Base-by-base conservation (phyloP, 768 basidiomycete species). In the Xanthoconium stramineum region DNA sequence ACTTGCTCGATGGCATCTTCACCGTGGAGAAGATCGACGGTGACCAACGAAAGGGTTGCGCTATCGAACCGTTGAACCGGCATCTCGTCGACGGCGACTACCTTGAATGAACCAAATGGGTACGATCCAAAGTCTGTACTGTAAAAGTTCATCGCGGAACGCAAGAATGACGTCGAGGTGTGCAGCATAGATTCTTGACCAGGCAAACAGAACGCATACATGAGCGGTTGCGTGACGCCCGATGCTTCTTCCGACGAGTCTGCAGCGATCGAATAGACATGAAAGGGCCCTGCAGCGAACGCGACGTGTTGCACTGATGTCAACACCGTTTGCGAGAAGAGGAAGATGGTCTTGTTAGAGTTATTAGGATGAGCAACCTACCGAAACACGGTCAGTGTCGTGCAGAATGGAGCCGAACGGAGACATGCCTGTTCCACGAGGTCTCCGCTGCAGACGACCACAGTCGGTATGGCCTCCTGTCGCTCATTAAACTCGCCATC, bases 291-390 rank as follows among this genome's bases (percentile, higher is more conserved):
- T 11, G 92, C 94, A 47, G 95, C 94, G 68, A 96, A 98, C 3
- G 91, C 87, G 57, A 99, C 86, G 66, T 98, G 97, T 69, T 98
- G 97, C n/a, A 88, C 91, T 20, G 94, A 94, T 0, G 94, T 95
- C 24, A 89, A 81, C 13, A 86, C 84, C 24, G 88, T 77, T 69
- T 96, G 94, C 7, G 88, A 83, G 70, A 94, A 98, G 45, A 95
- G 78, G 72, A 95, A 98, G 55, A 98, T 96, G 47, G 89, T 91
- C 75, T 97, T 97, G 75, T 86, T 88, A 13, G 92, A 91, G 66
- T 90, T 93, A 69, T 90, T 86, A 2, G 96, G 96, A 73, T 99
- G 96, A 12, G 90, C 85, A 56, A 98, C 86, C 91, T 97, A 50
- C 12, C 30, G 28, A 29, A 24, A 44, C 58, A 28, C 61, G 42